Evolutionary conservation across 768 basidiomycete genomes (phyloP).

Genomic region (Cytidiella melzeri): DNA sequence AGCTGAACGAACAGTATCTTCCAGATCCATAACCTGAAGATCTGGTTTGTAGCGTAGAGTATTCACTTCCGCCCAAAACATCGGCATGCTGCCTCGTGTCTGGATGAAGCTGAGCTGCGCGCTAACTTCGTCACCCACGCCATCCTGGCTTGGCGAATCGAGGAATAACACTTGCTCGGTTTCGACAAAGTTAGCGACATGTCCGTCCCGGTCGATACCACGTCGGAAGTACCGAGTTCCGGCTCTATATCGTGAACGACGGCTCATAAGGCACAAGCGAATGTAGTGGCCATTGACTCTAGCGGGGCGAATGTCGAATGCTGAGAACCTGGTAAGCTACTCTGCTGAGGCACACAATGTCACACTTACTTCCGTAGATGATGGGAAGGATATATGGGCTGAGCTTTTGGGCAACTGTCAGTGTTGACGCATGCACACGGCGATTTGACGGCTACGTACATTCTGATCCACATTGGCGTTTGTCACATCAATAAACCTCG

Average conservation of each 20-base stretch:
- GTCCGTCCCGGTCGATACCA: slow-evolving; percentile 82
- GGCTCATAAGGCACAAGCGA: slow-evolving; percentile 83
- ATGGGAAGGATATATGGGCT: slow-evolving; percentile 87
- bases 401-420: slow-evolving; percentile 44
- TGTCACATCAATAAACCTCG: slow-evolving; percentile 53
- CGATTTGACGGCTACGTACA: slow-evolving; percentile 37
- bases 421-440: not conserved
- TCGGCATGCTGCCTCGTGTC: slow-evolving; percentile 86
- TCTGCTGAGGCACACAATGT: slow-evolving; percentile 1
- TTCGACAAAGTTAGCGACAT: slow-evolving; percentile 97
- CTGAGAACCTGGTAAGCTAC: slow-evolving; percentile 32
- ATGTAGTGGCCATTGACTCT: slow-evolving; percentile 74
- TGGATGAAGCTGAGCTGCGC: slow-evolving; percentile 84
- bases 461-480: slow-evolving; percentile 50
- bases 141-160: slow-evolving; percentile 42
- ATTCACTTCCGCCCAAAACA: slow-evolving; percentile 97
- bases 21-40: slow-evolving; percentile 90
- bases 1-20: slow-evolving; percentile 60
- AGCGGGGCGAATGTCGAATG: slow-evolving; percentile 77
- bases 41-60: slow-evolving; percentile 95
- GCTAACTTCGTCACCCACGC: slow-evolving; percentile 42
- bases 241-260: slow-evolving; percentile 89
- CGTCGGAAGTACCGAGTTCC: slow-evolving; percentile 97
- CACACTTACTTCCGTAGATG: slow-evolving; percentile 84
- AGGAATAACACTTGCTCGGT: slow-evolving; percentile 91